phyloP scores from a whole-genome alignment of 108 stramenopile genomes.

The Pseudonitzschia delicatissima region DNA sequence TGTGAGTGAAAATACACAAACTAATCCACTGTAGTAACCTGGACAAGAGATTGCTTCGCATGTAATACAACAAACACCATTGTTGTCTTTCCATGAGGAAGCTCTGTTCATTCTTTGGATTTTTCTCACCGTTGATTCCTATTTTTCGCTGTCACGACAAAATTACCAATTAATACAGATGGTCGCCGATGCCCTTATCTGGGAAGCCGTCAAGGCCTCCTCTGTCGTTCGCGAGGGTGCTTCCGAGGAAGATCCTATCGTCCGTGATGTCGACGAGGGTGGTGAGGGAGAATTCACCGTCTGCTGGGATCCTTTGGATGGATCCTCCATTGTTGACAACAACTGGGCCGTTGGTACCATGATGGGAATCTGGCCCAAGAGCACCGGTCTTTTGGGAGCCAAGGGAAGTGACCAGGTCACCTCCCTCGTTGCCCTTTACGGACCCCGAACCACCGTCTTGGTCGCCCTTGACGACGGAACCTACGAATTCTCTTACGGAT shows the following conservation, averaged over 20 bases:
- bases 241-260: conserved; percentile 69
- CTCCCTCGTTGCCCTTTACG: conserved; percentile 84
- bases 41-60: too few relatives aligned
- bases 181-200: conserved; percentile 66
- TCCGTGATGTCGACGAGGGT: conserved; percentile 50
- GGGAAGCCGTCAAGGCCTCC: conserved; percentile 65
- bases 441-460: conserved; percentile 89
- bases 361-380: conserved; percentile 92
- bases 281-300: conserved; percentile 74
- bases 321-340: conserved; percentile 91
- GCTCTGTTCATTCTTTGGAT: neutral
- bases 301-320: conserved; percentile 94
- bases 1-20: conserved; percentile 25
- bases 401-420: conserved; percentile 90
- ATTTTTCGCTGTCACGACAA: neutral
- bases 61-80: too few relatives aligned
- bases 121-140: neutral
- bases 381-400: conserved; percentile 74
- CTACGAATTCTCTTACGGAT: conserved; percentile 73
- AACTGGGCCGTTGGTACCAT: conserved; percentile 94
- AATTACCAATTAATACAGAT: conserved; percentile 14
- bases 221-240: conserved; percentile 60
- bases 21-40: neutral
- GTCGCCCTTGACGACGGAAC: conserved; percentile 80
- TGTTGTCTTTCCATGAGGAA: neutral